Evolutionary conservation across 139 green algal species (phyloP).

Genomic region (Asterochloris erici): DNA sequence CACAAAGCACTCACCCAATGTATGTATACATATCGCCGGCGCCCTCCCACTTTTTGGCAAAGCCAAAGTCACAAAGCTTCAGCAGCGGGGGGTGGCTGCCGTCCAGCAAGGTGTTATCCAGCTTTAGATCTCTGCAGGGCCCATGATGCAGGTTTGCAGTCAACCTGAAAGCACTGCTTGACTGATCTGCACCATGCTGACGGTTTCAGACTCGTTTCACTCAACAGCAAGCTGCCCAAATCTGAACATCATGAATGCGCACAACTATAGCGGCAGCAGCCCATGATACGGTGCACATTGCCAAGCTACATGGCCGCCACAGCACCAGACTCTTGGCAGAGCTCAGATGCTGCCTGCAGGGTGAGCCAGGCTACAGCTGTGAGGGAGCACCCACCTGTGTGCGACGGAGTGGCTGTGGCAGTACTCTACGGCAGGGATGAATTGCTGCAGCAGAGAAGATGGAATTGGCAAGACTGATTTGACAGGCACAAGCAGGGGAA

Average conservation of each 20-base stretch:
- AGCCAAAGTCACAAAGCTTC: slow-evolving; percentile 77
- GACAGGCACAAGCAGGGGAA: no score
- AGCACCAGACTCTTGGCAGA: no score
- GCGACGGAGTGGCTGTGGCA: slow-evolving; percentile 84
- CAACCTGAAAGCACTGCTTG: no score
- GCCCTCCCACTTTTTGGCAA: slow-evolving; percentile 51
- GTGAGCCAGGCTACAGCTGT: background rate
- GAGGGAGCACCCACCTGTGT: slow-evolving; percentile 38
- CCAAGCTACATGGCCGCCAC: no score
- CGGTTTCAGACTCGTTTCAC: no score
- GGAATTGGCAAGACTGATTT: no score
- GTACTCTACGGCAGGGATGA: slow-evolving; percentile 84
- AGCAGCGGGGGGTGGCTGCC: slow-evolving; percentile 65
- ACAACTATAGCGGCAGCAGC: no score
- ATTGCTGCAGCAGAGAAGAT: slow-evolving; percentile 57
- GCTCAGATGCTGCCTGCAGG: background rate
- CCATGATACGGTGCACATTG: no score
- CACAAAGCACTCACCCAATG: slow-evolving; percentile 44
- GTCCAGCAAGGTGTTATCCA: slow-evolving; percentile 84
- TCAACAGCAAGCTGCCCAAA: no score
- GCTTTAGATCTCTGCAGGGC: slow-evolving; percentile 34
- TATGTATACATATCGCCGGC: slow-evolving; percentile 78
- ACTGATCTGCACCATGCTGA: no score
- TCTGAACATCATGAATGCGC: no score
- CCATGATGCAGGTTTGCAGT: no score